phyloP scores from a whole-genome alignment of 352 stramenopile species.

The Lagenidium sp. region DNA sequence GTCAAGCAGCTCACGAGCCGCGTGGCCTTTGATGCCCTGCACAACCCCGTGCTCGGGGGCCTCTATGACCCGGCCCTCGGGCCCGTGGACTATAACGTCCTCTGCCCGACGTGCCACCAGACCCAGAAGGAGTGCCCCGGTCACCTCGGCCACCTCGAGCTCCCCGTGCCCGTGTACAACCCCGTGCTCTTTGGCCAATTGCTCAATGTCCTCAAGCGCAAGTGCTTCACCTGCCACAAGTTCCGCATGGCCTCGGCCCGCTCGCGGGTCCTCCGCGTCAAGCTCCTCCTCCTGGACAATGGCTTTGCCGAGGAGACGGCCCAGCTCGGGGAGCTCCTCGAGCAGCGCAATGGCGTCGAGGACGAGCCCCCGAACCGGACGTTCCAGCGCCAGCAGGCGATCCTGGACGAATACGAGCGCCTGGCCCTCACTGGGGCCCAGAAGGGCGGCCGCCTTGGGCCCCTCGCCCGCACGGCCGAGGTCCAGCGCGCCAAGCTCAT shows the following conservation, averaged over 20 bases:
- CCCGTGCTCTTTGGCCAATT: constrained; percentile 95
- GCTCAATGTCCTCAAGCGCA: constrained; percentile 94
- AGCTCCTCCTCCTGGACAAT: constrained; percentile 89
- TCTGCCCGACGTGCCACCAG: constrained; percentile 96
- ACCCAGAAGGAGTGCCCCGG: constrained; percentile 94
- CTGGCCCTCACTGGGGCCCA: constrained; percentile 48
- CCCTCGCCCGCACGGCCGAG: constrained; percentile 55
- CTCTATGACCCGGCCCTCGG: constrained; percentile 97
- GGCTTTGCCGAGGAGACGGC: constrained; percentile 79
- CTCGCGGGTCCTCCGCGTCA: constrained; percentile 80
- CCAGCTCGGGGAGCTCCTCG: constrained; percentile 66
- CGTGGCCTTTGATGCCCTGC: constrained; percentile 92
- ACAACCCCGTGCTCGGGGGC: constrained; percentile 92
- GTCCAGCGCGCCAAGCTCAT: constrained; percentile 74
- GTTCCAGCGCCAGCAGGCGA: constrained; percentile 74
- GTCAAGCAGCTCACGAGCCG: constrained; percentile 96
- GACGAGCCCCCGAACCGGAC: constrained; percentile 64
- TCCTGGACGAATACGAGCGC: constrained; percentile 86
- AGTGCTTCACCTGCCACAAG: constrained; percentile 99
- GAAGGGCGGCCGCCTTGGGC: constrained; percentile 22
- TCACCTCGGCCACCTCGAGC: constrained; percentile 98
- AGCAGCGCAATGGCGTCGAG: constrained; percentile 83
- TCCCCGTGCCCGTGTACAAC: constrained; percentile 98
- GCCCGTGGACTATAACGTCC: constrained; percentile 84
- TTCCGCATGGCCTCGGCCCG: constrained; percentile 78